Conservation (phyloP, 2,329 filamentous ascomycete species). For the Claviceps sp. region DNA sequence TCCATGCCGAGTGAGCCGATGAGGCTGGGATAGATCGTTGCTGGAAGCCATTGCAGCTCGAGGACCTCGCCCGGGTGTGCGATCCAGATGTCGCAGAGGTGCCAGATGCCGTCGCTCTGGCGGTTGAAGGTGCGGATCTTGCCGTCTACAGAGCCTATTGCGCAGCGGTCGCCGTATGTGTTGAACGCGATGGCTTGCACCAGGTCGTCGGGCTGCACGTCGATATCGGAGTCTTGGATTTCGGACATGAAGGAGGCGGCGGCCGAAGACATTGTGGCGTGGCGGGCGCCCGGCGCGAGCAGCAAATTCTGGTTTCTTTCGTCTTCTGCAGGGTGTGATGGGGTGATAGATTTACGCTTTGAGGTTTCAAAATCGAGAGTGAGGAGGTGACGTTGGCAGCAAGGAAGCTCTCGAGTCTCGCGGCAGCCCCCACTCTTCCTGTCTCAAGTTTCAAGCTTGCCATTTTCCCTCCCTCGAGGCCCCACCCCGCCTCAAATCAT, state of each 20-base stretch:
- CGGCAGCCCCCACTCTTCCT: too few species aligned
- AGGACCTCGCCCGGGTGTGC: slow-evolving; percentile 84
- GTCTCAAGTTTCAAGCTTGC: too few species aligned
- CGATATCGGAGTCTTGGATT: slow-evolving; percentile 38
- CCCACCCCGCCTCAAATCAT: too few species aligned
- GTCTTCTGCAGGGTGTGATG: too few species aligned
- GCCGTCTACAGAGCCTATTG: slow-evolving; percentile 83
- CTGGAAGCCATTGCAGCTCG: slow-evolving; percentile 90
- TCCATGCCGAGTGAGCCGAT: slow-evolving; percentile 82
- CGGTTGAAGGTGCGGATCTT: slow-evolving; percentile 84
- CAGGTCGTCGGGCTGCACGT: slow-evolving; percentile 63
- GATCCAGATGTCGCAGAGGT: slow-evolving; percentile 72
- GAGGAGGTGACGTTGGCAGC: too few species aligned
- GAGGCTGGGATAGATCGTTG: slow-evolving; percentile 73
- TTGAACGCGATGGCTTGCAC: slow-evolving; percentile 84
- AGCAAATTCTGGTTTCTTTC: too few species aligned
- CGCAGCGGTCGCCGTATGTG: slow-evolving; percentile 80
- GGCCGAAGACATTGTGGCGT: slow-evolving; percentile 16
- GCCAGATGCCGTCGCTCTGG: slow-evolving; percentile 65
- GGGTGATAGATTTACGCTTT: too few species aligned
- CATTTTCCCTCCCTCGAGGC: too few species aligned
- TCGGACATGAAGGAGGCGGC: slow-evolving; percentile 29
- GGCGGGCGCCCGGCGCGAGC: too few species aligned
- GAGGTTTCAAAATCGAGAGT: too few species aligned
- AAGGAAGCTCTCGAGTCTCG: too few species aligned